phyloP scores from a whole-genome alignment of 305 asterid genomes.

The Fraxinus sp. region DNA sequence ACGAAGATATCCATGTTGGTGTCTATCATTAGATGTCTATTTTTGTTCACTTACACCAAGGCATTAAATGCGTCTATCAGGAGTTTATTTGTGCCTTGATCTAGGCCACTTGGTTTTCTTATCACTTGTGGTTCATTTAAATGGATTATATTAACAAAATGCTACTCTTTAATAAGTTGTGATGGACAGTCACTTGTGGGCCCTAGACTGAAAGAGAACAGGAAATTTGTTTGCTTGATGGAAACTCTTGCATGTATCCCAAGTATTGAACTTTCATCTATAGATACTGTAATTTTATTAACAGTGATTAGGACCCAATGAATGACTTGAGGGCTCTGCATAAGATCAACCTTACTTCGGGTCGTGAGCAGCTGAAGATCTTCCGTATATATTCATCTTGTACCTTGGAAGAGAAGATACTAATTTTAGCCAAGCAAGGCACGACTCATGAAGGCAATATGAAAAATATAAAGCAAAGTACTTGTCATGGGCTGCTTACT shows the following conservation, averaged over 20 bases:
- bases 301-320: slow-evolving; percentile 65
- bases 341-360: slow-evolving; percentile 45
- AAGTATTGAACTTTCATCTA: slow-evolving; percentile 38
- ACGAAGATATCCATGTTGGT: slow-evolving; percentile 14
- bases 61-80: neutral
- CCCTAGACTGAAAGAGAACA: slow-evolving; percentile 32
- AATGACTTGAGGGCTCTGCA: slow-evolving; percentile 59
- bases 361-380: slow-evolving; percentile 46
- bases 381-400: slow-evolving; percentile 56
- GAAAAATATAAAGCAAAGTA: slow-evolving; percentile 26
- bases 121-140: neutral
- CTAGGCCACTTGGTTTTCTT: neutral
- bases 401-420: slow-evolving; percentile 58
- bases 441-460: slow-evolving; percentile 31
- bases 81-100: neutral
- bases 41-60: neutral
- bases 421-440: slow-evolving; percentile 57
- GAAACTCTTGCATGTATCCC: slow-evolving; percentile 52
- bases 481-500: slow-evolving; percentile 44
- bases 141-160: neutral
- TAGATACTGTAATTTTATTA: slow-evolving; percentile 52
- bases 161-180: slow-evolving; percentile 8
- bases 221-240: slow-evolving; percentile 49
- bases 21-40: neutral
- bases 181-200: slow-evolving; percentile 37